Evolutionary conservation across 129 eudicot species (phyloP).

Genomic region (Saposhnikovia divaricata): DNA sequence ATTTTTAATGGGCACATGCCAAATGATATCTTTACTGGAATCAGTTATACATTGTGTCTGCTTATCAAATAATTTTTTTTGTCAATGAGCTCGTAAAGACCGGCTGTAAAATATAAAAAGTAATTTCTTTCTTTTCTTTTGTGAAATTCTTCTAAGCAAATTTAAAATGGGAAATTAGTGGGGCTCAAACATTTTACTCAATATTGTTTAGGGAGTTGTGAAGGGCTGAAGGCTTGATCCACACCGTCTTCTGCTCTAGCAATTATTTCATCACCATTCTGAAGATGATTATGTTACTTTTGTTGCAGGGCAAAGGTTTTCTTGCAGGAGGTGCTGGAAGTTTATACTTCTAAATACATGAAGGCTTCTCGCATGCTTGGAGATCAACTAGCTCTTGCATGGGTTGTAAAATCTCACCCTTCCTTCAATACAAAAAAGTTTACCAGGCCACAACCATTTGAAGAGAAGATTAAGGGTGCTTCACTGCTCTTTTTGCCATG

Average conservation of each 20-base stretch:
- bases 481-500: constrained; percentile 45
- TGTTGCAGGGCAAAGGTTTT: constrained; percentile 61
- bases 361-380: constrained; percentile 91
- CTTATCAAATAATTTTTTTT: neutral
- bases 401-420: constrained; percentile 65
- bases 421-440: constrained; percentile 52
- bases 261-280: neutral
- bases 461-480: neutral
- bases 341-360: constrained; percentile 60
- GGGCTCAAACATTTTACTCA: neutral
- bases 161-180: neutral
- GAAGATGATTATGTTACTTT: constrained; percentile 11
- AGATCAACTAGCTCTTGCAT: constrained; percentile 85
- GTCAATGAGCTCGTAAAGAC: neutral
- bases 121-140: neutral
- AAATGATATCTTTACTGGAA: neutral
- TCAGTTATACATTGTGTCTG: neutral
- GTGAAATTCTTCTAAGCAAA: neutral
- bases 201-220: neutral
- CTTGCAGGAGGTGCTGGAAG: constrained; percentile 63
- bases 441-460: constrained; percentile 31
- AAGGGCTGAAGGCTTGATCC: neutral
- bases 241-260: neutral
- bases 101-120: neutral
- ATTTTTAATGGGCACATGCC: neutral